Base-by-base conservation (phyloP, 768 basidiomycete genomes). In the Boletus huronensis region DNA sequence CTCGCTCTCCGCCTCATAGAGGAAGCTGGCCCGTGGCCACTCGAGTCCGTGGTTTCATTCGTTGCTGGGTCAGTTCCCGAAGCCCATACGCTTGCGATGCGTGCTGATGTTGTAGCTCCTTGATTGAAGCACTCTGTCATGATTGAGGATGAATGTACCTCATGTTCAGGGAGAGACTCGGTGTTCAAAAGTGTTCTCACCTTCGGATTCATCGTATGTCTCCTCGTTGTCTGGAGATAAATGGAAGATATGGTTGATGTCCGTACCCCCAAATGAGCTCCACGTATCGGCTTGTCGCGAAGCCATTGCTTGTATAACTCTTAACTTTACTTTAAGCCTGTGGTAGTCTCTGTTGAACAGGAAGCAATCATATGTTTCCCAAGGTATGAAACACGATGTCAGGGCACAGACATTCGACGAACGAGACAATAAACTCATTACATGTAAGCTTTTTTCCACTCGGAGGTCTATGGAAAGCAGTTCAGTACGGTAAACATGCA, bases 261-360 rank as follows among this genome's bases (percentile, higher is more conserved):
- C 45, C 6, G 36, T 46, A 1, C 46, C 50, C n/a, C 41, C 53
- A 42, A 61, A 57, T 29, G 55, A 51, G 49, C 42, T 59, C 42
- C 50, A 53, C 11, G 50, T 34, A 19, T 63, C 54, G 10, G 64
- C 35, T 50, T 72, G 70, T 0, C 68, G 70, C 7, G 55, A 14
- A 14, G 29, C 19, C 17, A 48, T 48, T 52, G 70, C 72, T 32
- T 78, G 78, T 51, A 90, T 82, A 2, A 77, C 77, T 14, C 74
- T 74, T 23, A 91, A 84, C 14, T 77, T 75, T 58, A 81, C 85
- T 70, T 90, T 90, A 16, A 92, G 79, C 9, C 77, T 81, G 2
- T 79, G 79, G 62, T 91, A 92, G 66, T 91, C 82, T 65, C 89
- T 91, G 58, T 34, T 35, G 31, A 26, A 28, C 17, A 28, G 40